Percentiles rank a stretch among this genome's conserved stretches.
These are phyloP conservation scores for Rosa persica DNA, from an alignment of 306 rosid species.

Conservation along the genomic window DNA sequence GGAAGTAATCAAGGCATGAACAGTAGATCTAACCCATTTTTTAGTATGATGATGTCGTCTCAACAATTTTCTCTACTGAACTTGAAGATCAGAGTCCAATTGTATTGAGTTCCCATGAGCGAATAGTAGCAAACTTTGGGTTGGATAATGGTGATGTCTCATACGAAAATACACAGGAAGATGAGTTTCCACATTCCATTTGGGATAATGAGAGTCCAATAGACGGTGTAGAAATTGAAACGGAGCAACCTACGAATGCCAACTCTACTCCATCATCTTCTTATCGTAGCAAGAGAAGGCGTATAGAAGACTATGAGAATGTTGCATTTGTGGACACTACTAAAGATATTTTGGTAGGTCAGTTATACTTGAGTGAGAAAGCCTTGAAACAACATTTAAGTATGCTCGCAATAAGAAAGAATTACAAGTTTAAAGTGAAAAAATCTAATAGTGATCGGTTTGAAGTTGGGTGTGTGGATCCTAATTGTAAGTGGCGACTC, in stretches of 20 bases:
- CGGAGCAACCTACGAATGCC: too few relatives aligned
- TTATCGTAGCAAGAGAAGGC: background rate
- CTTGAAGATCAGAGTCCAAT: background rate
- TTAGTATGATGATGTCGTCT: background rate
- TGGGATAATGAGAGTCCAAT: background rate
- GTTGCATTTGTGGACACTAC: background rate
- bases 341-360: background rate
- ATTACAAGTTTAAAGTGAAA: background rate
- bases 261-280: background rate
- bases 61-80: too few relatives aligned
- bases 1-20: background rate
- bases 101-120: too few relatives aligned
- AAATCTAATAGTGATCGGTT: too few relatives aligned
- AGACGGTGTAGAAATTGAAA: background rate
- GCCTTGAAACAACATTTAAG: slow-evolving; percentile 3
- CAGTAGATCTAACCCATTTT: background rate
- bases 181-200: background rate
- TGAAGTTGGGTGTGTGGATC: too few relatives aligned
- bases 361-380: background rate
- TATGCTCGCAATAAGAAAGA: slow-evolving; percentile 3
- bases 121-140: background rate
- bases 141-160: background rate
- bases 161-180: background rate
- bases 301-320: background rate
- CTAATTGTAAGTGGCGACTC: too few relatives aligned